A percentile compares a stretch with the other conserved stretches of the same genome.
Conservation (phyloP, 805 yeast species). For the Starmera caribaea region DNA sequence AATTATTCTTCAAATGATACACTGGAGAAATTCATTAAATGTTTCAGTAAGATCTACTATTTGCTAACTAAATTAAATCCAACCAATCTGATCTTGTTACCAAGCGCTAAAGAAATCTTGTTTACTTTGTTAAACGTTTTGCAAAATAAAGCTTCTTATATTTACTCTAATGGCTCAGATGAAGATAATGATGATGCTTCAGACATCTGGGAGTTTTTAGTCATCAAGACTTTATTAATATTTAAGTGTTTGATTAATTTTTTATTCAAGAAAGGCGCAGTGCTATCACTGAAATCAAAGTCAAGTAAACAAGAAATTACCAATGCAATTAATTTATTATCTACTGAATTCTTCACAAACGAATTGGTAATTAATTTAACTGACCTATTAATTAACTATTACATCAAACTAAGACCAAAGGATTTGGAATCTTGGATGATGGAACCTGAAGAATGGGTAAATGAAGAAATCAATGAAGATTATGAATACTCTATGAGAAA, state of each 20-base stretch:
- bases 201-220: slow-evolving; percentile 66
- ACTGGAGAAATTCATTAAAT: slow-evolving; percentile 62
- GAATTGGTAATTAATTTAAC: slow-evolving; percentile 47
- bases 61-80: slow-evolving; percentile 52
- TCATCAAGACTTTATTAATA: slow-evolving; percentile 55
- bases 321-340: slow-evolving; percentile 42
- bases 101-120: slow-evolving; percentile 53
- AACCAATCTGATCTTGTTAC: slow-evolving; percentile 59
- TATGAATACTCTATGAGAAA: slow-evolving; percentile 83
- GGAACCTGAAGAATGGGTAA: slow-evolving; percentile 92
- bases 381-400: slow-evolving; percentile 62
- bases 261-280: slow-evolving; percentile 57
- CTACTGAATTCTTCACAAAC: slow-evolving; percentile 48
- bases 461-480: slow-evolving; percentile 64
- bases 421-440: slow-evolving; percentile 76
- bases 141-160: slow-evolving; percentile 51
- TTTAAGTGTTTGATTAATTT: slow-evolving; percentile 56
- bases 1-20: slow-evolving; percentile 27
- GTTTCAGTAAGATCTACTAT: slow-evolving; percentile 67
- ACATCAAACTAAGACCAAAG: slow-evolving; percentile 59
- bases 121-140: slow-evolving; percentile 50
- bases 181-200: slow-evolving; percentile 40
- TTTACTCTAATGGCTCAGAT: slow-evolving; percentile 44
- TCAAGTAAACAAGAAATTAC: slow-evolving; percentile 57
- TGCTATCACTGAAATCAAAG: slow-evolving; percentile 48